Evolutionary conservation across 352 stramenopile species (phyloP), one percentile per base, ranked within the genome.

Genomic region (Phytopythium boreale): DNA sequence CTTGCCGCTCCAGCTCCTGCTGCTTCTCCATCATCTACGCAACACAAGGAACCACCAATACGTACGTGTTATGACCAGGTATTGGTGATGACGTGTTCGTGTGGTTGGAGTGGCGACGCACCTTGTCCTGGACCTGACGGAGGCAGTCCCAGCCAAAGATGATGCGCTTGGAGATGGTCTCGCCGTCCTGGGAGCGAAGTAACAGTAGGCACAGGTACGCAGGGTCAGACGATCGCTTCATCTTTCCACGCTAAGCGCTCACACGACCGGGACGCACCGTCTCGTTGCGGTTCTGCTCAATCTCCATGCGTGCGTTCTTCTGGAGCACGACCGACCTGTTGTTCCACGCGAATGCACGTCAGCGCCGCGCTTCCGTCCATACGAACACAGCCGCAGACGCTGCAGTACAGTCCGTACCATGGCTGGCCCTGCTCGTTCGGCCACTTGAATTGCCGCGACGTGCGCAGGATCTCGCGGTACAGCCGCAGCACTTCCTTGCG

Each of bases 381-480:
- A 12, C 46, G 4, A 59, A 10, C 26, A 19, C 27, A 22, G 8
- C 53, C 19, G 7, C 53, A 11, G 34, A 29, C 6, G 20, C 20
- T 3, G n/a, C 11, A 5, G 47, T n/a, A n/a, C n/a, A n/a, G n/a
- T n/a, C n/a, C n/a, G n/a, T 68, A 87, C 86, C 86, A 95, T 26
- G 71, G 63, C 61, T 92, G 67, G 1, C 84, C 86, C 58, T 90
- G 71, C 43, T 95, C 86, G 52, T 92, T 93, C 10, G 61, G 65
- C 76, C 88, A 90, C 63, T 83, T 68, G 73, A 95, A 95, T 62
- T 81, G 72, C 49, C 81, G 80, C 69, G 86, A 70, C 34, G 80
- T 89, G 63, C 80, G 82, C 70, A 95, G 72, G 60, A 95, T 88
- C 76, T 89, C 77, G 34, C 81, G 81, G 73, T 95, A 95, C 63